These are phyloP conservation scores for Xanthoparmelia taractica DNA, from an alignment of 495 filamentous ascomycete species.

Conservation along the genomic window DNA sequence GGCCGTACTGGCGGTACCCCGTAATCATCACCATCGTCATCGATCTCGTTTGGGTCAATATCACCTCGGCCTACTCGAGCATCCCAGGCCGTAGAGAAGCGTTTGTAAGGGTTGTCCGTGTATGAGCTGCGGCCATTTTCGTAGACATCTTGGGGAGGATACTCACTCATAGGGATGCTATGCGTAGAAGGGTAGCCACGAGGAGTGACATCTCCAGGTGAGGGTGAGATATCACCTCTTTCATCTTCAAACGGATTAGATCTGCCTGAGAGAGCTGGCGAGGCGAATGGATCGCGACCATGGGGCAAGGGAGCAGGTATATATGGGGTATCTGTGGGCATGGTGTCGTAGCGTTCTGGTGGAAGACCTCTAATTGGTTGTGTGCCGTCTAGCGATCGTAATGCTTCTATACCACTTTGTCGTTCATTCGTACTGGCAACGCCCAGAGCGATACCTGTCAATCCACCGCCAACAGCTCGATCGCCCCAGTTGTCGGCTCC, in stretches of 20 bases:
- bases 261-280: slow-evolving; percentile 29
- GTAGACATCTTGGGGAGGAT: slow-evolving; percentile 27
- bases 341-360: slow-evolving; percentile 41
- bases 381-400: slow-evolving; percentile 43
- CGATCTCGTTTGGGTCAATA: slow-evolving; percentile 72
- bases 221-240: slow-evolving; percentile 29
- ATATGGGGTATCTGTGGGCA: slow-evolving; percentile 41
- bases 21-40: slow-evolving; percentile 81
- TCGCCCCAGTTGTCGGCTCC: slow-evolving; percentile 70
- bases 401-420: slow-evolving; percentile 64
- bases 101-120: slow-evolving; percentile 50
- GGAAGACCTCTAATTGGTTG: slow-evolving; percentile 35
- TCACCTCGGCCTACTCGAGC: slow-evolving; percentile 41
- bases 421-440: slow-evolving; percentile 65
- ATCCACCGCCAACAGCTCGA: slow-evolving; percentile 64
- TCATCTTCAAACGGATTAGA: slow-evolving; percentile 28
- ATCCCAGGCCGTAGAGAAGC: slow-evolving; percentile 52
- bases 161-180: slow-evolving; percentile 32
- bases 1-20: slow-evolving; percentile 41
- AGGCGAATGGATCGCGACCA: slow-evolving; percentile 35
- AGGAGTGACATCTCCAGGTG: slow-evolving; percentile 36
- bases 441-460: slow-evolving; percentile 66
- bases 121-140: slow-evolving; percentile 34
- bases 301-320: slow-evolving; percentile 32
- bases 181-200: slow-evolving; percentile 28